Base-by-base conservation (phyloP, 2,329 filamentous ascomycete species). In the Penicillium palitans region DNA sequence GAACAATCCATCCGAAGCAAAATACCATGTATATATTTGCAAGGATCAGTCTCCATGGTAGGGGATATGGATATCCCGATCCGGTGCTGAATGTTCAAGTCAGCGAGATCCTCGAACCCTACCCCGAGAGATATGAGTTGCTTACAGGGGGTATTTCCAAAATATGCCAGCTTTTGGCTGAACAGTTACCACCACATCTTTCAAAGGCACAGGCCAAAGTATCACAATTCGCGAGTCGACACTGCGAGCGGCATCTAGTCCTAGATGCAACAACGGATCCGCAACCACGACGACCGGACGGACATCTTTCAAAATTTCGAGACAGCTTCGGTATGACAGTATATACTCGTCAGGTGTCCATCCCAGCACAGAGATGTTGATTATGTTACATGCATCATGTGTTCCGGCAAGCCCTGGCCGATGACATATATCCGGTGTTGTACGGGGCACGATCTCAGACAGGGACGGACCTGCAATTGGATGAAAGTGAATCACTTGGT, bases 161-260 rank as follows among this genome's bases (percentile, higher is more conserved):
- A 71, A 59, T 17, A 65, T 64, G 6, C 61, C 68, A 6, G 61
- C 64, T 25, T 66, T 65, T 3, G 78, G 76, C 59, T 83, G 80
- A 33, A 72, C 59, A 40, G 17, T 76, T 59, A 61, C 62, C 46
- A 39, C 79, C 63, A 64, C 78, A 76, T 57, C 80, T 72, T 64
- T 80, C 69, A 71, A 78, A 63, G 42, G 79, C 39, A 80, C 82
- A 1, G 80, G 80, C 48, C 76, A 78, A 7, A 83, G 66, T 1
- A 80, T 65, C 0, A 76, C 69, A 9, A 72, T 74, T 6, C 72
- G 72, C 35, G 72, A 61, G 0, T 67, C 68, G 3, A 72, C 54
- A 4, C 72, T 71, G 27, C 73, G 75, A 51, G 75, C 79, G 1
- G 78, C 79, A 35, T 81, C 78, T 8, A 79, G 57, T 0, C 67